phyloP scores from a whole-genome alignment of 139 green algal genomes.

The Chlorella sp. region DNA sequence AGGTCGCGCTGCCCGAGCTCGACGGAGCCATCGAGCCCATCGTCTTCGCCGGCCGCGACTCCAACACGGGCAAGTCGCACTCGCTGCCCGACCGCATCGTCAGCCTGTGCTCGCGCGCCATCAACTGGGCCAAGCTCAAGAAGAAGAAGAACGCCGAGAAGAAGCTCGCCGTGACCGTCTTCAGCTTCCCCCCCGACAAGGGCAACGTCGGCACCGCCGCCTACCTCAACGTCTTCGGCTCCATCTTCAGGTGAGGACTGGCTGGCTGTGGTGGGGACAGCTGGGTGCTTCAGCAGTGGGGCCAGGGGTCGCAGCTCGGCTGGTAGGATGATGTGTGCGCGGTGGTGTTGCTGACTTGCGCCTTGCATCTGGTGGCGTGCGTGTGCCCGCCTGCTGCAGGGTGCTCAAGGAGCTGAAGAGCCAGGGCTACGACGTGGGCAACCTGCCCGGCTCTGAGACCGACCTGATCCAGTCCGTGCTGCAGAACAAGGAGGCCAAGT shows the following conservation, averaged over 20 bases:
- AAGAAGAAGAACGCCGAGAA: constrained; percentile 92
- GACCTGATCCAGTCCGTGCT: constrained; percentile 86
- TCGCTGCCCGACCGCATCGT: constrained; percentile 94
- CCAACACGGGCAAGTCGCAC: constrained; percentile 95
- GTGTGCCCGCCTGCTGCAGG: constrained; percentile 22
- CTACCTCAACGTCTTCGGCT: constrained; percentile 99
- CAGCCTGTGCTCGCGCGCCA: constrained; percentile 73
- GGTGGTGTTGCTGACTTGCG: too few species aligned
- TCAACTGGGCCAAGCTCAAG: constrained; percentile 93
- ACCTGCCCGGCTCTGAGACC: constrained; percentile 64
- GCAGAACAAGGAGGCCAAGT: constrained; percentile 86
- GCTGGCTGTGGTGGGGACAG: too few species aligned
- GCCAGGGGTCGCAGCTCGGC: too few species aligned
- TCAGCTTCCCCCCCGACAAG: constrained; percentile 99
- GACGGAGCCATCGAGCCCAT: constrained; percentile 98
- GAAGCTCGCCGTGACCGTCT: constrained; percentile 95
- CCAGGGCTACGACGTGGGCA: constrained; percentile 91
- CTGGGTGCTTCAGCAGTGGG: too few species aligned
- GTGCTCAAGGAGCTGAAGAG: constrained; percentile 83
- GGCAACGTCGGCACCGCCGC: constrained; percentile 98
- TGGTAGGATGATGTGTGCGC: too few species aligned
- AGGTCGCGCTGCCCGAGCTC: constrained; percentile 98
- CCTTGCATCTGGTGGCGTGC: too few species aligned
- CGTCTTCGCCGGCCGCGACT: constrained; percentile 96
- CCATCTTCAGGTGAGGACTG: constrained; percentile 77